Evolutionary conservation across 2,329 filamentous ascomycete species (phyloP).

Genomic region (Fusarium devonianum): DNA sequence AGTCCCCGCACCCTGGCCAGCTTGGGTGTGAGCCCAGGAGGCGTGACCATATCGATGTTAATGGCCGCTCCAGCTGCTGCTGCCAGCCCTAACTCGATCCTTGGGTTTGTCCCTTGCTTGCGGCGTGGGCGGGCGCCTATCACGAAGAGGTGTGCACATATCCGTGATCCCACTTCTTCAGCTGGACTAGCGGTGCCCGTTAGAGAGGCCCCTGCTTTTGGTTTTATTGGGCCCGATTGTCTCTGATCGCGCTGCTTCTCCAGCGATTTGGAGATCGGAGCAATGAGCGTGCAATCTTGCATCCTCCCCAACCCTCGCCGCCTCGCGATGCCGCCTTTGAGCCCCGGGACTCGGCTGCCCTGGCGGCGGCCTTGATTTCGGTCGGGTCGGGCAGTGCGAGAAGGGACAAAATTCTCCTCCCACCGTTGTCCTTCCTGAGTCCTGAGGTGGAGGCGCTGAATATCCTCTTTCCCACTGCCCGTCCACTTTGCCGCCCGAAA

Average conservation of each 20-base stretch:
- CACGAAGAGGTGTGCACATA: neutral
- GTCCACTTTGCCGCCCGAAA: constrained; percentile 18
- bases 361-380: constrained; percentile 18
- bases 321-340: constrained; percentile 23
- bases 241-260: constrained; percentile 41
- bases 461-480: constrained; percentile 17
- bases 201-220: constrained; percentile 40
- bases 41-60: constrained; percentile 3
- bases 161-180: too few relatives aligned
- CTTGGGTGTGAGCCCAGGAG: constrained; percentile 5
- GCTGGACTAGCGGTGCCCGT: constrained; percentile 23
- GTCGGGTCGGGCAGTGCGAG: neutral
- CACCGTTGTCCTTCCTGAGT: constrained; percentile 4
- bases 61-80: neutral
- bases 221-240: constrained; percentile 36
- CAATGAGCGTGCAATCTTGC: constrained; percentile 45
- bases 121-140: too few relatives aligned
- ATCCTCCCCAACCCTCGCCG: constrained; percentile 28
- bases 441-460: constrained; percentile 24
- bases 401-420: constrained; percentile 23
- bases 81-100: too few relatives aligned
- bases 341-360: constrained; percentile 30
- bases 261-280: constrained; percentile 44
- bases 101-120: too few relatives aligned
- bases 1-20: constrained; percentile 29